These are phyloP conservation scores for Cryoendolithus antarcticus DNA, from an alignment of 2,329 filamentous ascomycete genomes.

Conservation along the genomic window DNA sequence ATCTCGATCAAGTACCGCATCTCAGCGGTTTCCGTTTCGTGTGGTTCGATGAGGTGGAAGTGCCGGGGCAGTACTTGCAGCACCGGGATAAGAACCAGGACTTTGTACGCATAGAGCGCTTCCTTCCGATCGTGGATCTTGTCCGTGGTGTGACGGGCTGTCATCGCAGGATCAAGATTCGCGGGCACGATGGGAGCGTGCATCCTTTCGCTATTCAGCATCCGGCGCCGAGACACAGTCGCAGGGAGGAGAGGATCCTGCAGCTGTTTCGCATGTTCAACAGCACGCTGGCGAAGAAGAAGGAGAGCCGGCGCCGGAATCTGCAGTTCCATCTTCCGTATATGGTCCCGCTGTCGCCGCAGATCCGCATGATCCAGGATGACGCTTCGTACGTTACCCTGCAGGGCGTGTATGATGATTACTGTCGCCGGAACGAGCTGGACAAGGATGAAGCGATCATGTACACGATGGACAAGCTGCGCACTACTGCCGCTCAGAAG, in stretches of 20 bases:
- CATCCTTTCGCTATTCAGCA: constrained; percentile 96
- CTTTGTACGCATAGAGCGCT: constrained; percentile 93
- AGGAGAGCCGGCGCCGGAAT: constrained; percentile 87
- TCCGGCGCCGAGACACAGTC: constrained; percentile 80
- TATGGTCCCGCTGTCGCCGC: constrained; percentile 89
- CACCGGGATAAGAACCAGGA: constrained; percentile 99
- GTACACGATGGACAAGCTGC: constrained; percentile 89
- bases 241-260: constrained; percentile 85
- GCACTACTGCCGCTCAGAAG: constrained; percentile 51
- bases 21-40: constrained; percentile 94
- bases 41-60: constrained; percentile 96
- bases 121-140: constrained; percentile 87
- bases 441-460: constrained; percentile 92
- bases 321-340: constrained; percentile 91
- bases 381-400: constrained; percentile 88
- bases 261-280: constrained; percentile 98
- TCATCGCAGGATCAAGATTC: constrained; percentile 85
- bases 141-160: constrained; percentile 84
- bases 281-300: constrained; percentile 77
- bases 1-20: constrained; percentile 75
- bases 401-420: constrained; percentile 91
- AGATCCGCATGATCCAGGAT: constrained; percentile 91
- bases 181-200: constrained; percentile 93
- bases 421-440: constrained; percentile 75
- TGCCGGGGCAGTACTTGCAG: constrained; percentile 91